phyloP scores from a whole-genome alignment of 345 rosid genomes.

The Eucalyptus caleyi region DNA sequence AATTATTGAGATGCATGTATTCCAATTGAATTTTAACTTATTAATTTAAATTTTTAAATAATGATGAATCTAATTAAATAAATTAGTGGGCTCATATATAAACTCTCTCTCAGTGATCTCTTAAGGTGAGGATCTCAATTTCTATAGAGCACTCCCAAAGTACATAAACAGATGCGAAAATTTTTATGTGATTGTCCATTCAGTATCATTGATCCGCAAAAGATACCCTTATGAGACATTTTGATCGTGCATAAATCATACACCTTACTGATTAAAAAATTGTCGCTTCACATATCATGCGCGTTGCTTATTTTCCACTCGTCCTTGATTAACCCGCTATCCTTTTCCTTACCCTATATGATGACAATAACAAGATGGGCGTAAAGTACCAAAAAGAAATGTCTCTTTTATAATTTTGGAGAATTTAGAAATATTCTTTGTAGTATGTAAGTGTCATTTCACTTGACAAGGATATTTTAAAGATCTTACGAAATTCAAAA shows the following conservation, averaged over 20 bases:
- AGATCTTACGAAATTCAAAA: neutral
- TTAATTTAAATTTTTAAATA: no score
- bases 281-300: neutral
- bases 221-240: no score
- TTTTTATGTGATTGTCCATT: neutral
- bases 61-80: no score
- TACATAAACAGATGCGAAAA: no score
- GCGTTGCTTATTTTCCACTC: neutral
- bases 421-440: neutral
- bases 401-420: neutral
- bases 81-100: no score
- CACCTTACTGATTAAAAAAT: neutral
- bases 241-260: neutral
- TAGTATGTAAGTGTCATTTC: neutral
- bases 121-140: neutral
- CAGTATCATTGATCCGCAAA: neutral
- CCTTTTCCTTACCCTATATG: neutral
- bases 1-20: no score
- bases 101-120: neutral
- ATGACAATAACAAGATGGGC: neutral
- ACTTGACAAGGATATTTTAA: neutral
- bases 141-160: fast-evolving
- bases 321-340: neutral
- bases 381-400: neutral
- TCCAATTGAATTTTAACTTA: no score